Evolutionary conservation across 805 yeast genomes (phyloP), one percentile per base, ranked within the genome.

Genomic region (Barnettozyma salicaria): DNA sequence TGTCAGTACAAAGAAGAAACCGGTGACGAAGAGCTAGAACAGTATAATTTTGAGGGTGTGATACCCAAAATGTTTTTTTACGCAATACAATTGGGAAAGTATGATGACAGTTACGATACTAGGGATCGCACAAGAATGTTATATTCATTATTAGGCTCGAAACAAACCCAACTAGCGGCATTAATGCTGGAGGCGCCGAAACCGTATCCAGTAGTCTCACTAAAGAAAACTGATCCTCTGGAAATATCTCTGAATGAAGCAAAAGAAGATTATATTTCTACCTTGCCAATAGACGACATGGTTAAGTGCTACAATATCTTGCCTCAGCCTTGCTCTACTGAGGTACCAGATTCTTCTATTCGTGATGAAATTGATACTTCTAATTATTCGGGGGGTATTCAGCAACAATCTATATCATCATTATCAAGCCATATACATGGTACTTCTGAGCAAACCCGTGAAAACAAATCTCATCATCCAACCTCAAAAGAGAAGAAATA

Each of bases 71-170:
- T 86, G 66, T 87, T 80, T 55, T 67, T 73, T 17, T 68, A 78
- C 48, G 72, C 74, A 1, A 58, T 86, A 28, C 74, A 77, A 16
- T 62, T 86, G 32, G 74, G 84, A 10, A 76, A 79, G 44, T 84
- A 78, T 55, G 99, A 92, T 56, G 65, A 70, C 6, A 72, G 75
- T 4, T 76, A 76, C 48, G 96, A 86, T 53, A 73, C 85, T 1
- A 70, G 97, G 42, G 97, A 92, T 54, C 69, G 90, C 41, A 87
- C 96, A 0, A 68, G 98, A 47, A 68, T 80, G 62, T 65, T 86
- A 20, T 64, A 74, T 18, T 72, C 86, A 0, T 61, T 90, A 4
- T 63, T 87, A 32, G 70, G 68, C 4, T 53, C 68, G 1, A 65
- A 65, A 30, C 63, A 76, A 36, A 67, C 69, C 17, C 78, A 80